Conservation (phyloP, 1,284 basidiomycete species). For the Marasmius fiardii region DNA sequence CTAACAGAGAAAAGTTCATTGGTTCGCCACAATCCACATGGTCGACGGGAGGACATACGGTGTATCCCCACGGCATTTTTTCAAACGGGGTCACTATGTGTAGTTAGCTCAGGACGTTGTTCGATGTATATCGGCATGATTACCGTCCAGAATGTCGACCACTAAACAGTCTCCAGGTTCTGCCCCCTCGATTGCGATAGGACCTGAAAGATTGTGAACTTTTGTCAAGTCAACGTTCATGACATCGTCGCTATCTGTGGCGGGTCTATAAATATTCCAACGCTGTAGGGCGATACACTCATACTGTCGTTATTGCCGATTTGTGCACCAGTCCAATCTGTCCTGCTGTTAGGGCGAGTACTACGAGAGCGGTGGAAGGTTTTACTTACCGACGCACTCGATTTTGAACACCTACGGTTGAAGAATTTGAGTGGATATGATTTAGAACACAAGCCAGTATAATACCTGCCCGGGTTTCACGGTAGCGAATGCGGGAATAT, state of each 20-base stretch:
- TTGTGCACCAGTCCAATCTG: conserved; percentile 75
- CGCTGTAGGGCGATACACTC: conserved; percentile 19
- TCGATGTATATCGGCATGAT: conserved; percentile 6
- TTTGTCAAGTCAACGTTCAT: conserved; percentile 62
- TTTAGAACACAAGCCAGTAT: neutral
- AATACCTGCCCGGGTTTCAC: conserved; percentile 64
- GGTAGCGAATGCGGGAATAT: conserved; percentile 61
- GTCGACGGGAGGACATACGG: conserved; percentile 33
- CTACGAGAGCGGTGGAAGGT: neutral
- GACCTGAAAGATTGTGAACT: conserved; percentile 74
- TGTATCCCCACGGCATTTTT: conserved; percentile 81
- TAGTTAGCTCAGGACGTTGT: neutral
- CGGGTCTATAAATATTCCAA: neutral
- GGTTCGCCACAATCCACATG: neutral
- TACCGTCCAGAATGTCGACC: conserved; percentile 75
- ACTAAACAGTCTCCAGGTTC: conserved; percentile 79
- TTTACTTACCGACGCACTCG: conserved; percentile 59
- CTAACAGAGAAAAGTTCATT: conserved; percentile 24
- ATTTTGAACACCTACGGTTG: conserved; percentile 62
- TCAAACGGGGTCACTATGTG: conserved; percentile 64
- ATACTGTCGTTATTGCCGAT: conserved; percentile 72
- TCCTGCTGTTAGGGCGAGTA: conserved; percentile 7
- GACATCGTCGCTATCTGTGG: conserved; percentile 62
- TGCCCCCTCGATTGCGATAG: conserved; percentile 70
- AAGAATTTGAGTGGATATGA: neutral